Conservation (phyloP, 1,284 basidiomycete genomes). For the Omphalotus olearius region DNA sequence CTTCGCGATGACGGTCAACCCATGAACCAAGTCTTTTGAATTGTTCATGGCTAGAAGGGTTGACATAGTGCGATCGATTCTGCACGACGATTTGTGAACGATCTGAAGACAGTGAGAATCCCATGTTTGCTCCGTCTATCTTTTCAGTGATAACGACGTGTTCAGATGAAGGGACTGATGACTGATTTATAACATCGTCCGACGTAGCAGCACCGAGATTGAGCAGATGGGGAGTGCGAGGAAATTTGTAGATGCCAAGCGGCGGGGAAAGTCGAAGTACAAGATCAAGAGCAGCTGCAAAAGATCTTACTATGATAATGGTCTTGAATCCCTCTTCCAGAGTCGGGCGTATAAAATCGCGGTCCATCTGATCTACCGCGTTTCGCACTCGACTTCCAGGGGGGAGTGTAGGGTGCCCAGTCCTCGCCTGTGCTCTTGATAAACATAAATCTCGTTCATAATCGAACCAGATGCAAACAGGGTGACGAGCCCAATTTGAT, state of each 20-base stretch:
- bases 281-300: constrained; percentile 45
- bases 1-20: constrained; percentile 44
- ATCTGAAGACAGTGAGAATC: constrained; percentile 50
- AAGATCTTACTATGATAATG: constrained; percentile 42
- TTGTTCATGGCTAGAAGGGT: constrained; percentile 48
- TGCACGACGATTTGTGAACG: constrained; percentile 47
- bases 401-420: constrained; percentile 54
- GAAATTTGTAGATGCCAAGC: constrained; percentile 50
- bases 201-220: constrained; percentile 50
- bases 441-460: constrained; percentile 45
- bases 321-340: constrained; percentile 49
- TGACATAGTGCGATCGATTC: constrained; percentile 62
- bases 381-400: constrained; percentile 50
- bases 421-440: constrained; percentile 49
- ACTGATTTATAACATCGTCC: constrained; percentile 42
- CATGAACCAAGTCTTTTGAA: constrained; percentile 54
- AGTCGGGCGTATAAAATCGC: constrained; percentile 37
- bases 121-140: constrained; percentile 66
- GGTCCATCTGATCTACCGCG: constrained; percentile 51
- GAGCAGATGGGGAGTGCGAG: constrained; percentile 55
- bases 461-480: constrained; percentile 55
- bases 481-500: constrained; percentile 37
- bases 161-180: constrained; percentile 11
- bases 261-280: constrained; percentile 41
- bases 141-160: constrained; percentile 56